Percentiles rank a stretch among this genome's conserved stretches.
Evolutionary conservation across 2,329 filamentous ascomycete species (phyloP).

Genomic region (Xylaria sp.): DNA sequence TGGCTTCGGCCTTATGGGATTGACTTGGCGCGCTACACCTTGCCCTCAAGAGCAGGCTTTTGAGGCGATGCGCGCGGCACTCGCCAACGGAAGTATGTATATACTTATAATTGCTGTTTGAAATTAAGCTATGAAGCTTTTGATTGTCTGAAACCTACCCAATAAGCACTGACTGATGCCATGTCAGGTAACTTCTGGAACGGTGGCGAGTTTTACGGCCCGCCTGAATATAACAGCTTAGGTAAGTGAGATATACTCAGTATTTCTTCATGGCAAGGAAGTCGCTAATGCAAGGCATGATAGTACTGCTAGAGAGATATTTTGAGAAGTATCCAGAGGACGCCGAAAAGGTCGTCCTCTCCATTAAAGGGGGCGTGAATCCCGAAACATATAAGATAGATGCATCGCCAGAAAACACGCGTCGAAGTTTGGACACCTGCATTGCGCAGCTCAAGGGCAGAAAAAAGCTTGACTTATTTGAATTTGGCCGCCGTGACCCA

Average conservation of each 20-base stretch:
- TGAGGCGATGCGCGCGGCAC: constrained; percentile 60
- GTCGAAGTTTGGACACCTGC: constrained; percentile 62
- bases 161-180: background rate
- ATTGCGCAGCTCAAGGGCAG: constrained; percentile 56
- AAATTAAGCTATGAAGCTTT: background rate
- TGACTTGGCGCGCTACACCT: constrained; percentile 46
- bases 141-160: background rate
- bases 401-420: constrained; percentile 61
- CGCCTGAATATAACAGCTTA: constrained; percentile 61
- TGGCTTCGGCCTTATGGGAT: constrained; percentile 48
- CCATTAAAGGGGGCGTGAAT: constrained; percentile 64
- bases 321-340: constrained; percentile 67
- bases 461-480: constrained; percentile 65
- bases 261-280: background rate
- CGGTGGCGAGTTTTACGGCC: constrained; percentile 66
- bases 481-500: constrained; percentile 62
- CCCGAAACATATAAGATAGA: constrained; percentile 52
- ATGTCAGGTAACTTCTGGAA: constrained; percentile 61
- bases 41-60: constrained; percentile 55
- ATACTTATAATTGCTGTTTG: background rate
- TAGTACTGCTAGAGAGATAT: constrained; percentile 63
- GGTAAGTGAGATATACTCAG: constrained; percentile 1
- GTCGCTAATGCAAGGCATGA: background rate
- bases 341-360: constrained; percentile 65
- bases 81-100: constrained; percentile 48